phyloP scores from a whole-genome alignment of 305 asterid species.

The Ilex paraguariensis region DNA sequence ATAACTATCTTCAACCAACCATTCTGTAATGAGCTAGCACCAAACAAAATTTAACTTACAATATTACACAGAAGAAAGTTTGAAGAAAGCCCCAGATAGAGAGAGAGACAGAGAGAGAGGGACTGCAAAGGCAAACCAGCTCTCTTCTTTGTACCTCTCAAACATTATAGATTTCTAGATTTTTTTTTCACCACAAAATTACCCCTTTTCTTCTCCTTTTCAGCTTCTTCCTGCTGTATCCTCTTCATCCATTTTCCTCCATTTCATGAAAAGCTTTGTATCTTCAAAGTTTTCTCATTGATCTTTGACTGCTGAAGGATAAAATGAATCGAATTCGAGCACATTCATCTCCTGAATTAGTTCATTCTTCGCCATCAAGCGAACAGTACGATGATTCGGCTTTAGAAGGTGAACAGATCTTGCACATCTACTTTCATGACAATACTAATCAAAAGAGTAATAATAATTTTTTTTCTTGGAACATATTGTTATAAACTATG shows the following conservation, averaged over 20 bases:
- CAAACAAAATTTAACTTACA: slow-evolving; percentile 17
- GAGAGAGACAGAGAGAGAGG: slow-evolving; percentile 25
- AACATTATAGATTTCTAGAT: neutral
- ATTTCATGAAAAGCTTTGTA: slow-evolving; percentile 16
- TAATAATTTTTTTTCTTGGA: neutral
- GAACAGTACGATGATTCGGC: slow-evolving; percentile 60
- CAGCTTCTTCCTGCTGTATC: slow-evolving; percentile 6
- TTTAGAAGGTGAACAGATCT: slow-evolving; percentile 51
- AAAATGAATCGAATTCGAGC: slow-evolving; percentile 34
- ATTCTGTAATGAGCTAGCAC: slow-evolving; percentile 18
- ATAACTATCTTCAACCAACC: slow-evolving; percentile 27
- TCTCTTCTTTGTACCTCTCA: slow-evolving; percentile 51
- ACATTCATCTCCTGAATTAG: slow-evolving; percentile 41
- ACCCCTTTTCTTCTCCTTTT: slow-evolving; percentile 12
- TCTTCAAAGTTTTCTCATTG: slow-evolving; percentile 2
- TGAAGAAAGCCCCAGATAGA: slow-evolving; percentile 13
- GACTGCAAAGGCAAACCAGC: slow-evolving; percentile 27
- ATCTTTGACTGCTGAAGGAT: slow-evolving; percentile 1
- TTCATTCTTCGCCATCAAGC: slow-evolving; percentile 21
- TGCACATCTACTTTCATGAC: neutral
- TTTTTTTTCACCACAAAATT: neutral
- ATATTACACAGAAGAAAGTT: slow-evolving; percentile 8
- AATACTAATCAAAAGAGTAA: too few species aligned
- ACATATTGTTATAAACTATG: neutral
- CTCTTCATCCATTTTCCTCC: slow-evolving; percentile 3